Conservation (phyloP, 768 basidiomycete species). For the Psilocybe azurescens region DNA sequence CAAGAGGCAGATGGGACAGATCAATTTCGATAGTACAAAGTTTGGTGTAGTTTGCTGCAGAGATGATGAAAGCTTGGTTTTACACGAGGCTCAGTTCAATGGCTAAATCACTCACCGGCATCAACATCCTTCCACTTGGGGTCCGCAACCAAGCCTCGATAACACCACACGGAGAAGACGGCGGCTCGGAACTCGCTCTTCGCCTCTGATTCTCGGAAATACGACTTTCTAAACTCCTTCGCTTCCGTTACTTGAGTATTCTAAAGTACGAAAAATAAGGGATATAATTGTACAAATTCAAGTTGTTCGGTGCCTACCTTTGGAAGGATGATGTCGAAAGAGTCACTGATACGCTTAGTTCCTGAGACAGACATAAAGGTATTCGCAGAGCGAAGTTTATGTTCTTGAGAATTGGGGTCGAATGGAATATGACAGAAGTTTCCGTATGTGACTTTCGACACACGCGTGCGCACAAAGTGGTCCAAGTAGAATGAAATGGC, state of each 20-base stretch:
- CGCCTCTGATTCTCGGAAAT: slow-evolving; percentile 31
- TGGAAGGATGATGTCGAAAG: slow-evolving; percentile 47
- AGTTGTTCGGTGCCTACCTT: slow-evolving; percentile 32
- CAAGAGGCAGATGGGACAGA: slow-evolving; percentile 27
- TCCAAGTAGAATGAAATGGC: slow-evolving; percentile 49
- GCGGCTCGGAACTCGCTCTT: slow-evolving; percentile 26
- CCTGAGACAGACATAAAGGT: slow-evolving; percentile 43
- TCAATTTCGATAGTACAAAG: slow-evolving; percentile 35
- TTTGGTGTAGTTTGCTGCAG: slow-evolving; percentile 31
- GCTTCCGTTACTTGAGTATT: slow-evolving; percentile 49
- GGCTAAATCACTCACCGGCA: slow-evolving; percentile 23
- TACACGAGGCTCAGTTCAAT: too few species aligned
- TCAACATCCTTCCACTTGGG: slow-evolving; percentile 37
- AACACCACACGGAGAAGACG: slow-evolving; percentile 29
- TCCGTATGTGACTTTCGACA: slow-evolving; percentile 55
- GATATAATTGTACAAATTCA: slow-evolving; percentile 1
- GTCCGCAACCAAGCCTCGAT: slow-evolving; percentile 26
- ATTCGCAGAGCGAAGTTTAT: slow-evolving; percentile 36
- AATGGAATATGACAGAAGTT: slow-evolving; percentile 42
- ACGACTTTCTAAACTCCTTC: slow-evolving; percentile 47
- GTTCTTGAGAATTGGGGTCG: slow-evolving; percentile 42
- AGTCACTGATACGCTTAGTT: slow-evolving; percentile 40
- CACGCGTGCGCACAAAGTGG: slow-evolving; percentile 51
- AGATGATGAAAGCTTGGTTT: too few species aligned
- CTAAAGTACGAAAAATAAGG: slow-evolving; percentile 26